These are phyloP conservation scores for Solanum hybrid DNA, from an alignment of 305 asterid species.

Conservation along the genomic window DNA sequence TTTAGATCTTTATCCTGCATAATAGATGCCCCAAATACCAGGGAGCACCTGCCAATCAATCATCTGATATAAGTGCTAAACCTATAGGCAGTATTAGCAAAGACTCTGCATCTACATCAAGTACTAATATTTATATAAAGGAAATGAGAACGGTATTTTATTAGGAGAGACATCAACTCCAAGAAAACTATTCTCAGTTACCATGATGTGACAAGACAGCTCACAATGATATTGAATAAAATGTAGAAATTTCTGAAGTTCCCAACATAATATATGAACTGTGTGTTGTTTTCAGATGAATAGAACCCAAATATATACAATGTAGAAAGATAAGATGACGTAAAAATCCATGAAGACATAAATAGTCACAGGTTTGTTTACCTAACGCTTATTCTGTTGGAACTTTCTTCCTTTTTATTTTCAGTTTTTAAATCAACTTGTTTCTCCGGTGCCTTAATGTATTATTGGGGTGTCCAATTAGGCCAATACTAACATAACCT, in stretches of 20 bases:
- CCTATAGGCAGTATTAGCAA: conserved; percentile 24
- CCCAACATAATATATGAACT: neutral
- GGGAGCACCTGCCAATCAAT: conserved; percentile 90
- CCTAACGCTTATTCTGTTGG: neutral
- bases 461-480: neutral
- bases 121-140: neutral
- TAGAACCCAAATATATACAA: neutral
- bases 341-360: neutral
- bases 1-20: conserved; percentile 77
- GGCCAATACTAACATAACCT: neutral
- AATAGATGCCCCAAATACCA: conserved; percentile 68
- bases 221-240: neutral
- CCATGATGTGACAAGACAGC: neutral
- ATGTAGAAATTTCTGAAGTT: neutral
- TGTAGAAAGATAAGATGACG: neutral
- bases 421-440: neutral
- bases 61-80: conserved; percentile 60
- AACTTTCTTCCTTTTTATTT: neutral
- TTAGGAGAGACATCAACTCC: neutral
- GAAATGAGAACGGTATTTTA: neutral
- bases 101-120: neutral
- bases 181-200: neutral
- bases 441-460: neutral
- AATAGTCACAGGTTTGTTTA: neutral
- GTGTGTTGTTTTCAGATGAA: neutral